Evolutionary conservation across 192 early-diverging fungal species (phyloP), one percentile per base, ranked within the genome.

Genomic region (Coemansia asiatica): DNA sequence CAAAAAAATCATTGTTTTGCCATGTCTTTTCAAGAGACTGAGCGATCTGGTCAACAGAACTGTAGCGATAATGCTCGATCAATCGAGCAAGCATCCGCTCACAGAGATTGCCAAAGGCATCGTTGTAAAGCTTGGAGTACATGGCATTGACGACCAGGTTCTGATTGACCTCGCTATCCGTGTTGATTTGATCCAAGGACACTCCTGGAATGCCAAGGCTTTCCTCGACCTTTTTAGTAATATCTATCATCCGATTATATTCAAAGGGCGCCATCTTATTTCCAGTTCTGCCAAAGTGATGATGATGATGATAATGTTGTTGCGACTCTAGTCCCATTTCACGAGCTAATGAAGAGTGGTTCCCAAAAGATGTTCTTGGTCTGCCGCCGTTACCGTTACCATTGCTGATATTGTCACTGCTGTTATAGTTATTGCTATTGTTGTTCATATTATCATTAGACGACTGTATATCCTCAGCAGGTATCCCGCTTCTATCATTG

Each of bases 81-180:
- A 81, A 56, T 21, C 69, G 60, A 12, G 67, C 16, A 18, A 69
- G 69, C 72, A 81, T 62, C 27, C 78, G 69, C 64, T 81, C 69
- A 46, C 73, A 75, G 31, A 81, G 66, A 0, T 63, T 53, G 10
- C 69, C 60, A 46, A 63, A 75, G 1, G 78, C 72, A 8, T 81
- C 64, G 60, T 75, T 81, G 64, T 81, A 81, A 0, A 81, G 73
- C 64, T 69, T 72, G n/a, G 72, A 75, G 29, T 72, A 68, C 73
- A 75, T 72, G 22, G 78, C 78, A 35, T 70, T 75, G n/a, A 81
- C 56, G 4, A 74, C 69, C 58, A 81, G 60, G 28, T 61, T 75
- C 50, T 75, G 69, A 59, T 75, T 75, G 15, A 75, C 63, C 53
- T 69, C 63, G 28, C 36, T 67, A 35, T 63, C 63, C 1, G 38